Evolutionary conservation across 176 grass and related monocot species (phyloP), one percentile per base, ranked within the genome.

Genomic region (Oryza nivara): DNA sequence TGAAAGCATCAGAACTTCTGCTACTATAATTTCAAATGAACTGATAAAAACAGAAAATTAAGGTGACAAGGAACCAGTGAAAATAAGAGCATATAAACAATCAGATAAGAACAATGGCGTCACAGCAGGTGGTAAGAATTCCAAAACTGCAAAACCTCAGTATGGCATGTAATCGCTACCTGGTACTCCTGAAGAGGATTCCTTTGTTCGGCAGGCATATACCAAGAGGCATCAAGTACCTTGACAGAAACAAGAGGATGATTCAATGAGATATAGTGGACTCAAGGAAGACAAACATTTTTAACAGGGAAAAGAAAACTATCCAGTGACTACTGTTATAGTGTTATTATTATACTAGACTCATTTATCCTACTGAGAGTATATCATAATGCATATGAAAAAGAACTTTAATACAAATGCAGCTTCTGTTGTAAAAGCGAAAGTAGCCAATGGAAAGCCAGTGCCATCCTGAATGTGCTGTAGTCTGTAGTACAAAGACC

Each of bases 151-250:
- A 67, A 11, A 86, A 77, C 9, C 9, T 5, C 66, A 49, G 36
- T 4, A 74, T n/a, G 7, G 83, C 41, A 51, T 0, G 1, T n/a
- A 78, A 65, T 28, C 49, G 2, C 10, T 70, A 96, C 96, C 93
- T 99, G 96, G 79, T 96, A 99, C 80, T 99, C 93, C 85, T 99
- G 96, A 80, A 99, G 86, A 3, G 96, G 88, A 67, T 92, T 99
- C 78, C 96, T 81, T 89, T 99, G 91, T 61, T 96, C 96, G 1
- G 81, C 86, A 51, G 93, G 93, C 93, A 99, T 99, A 67, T 99
- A 99, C 96, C 96, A 99, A 86, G 96, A 99, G 80, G 96, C 93
- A 84, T 99, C 96, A 63, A 99, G 78, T 73, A 99, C 89, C 96
- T 99, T 68, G 1, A 79, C 58, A 87, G 51, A 87, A 40, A 48